Evolutionary conservation across 2,329 filamentous ascomycete genomes (phyloP), one percentile per base, ranked within the genome.

Genomic region (Madurella fahalii): DNA sequence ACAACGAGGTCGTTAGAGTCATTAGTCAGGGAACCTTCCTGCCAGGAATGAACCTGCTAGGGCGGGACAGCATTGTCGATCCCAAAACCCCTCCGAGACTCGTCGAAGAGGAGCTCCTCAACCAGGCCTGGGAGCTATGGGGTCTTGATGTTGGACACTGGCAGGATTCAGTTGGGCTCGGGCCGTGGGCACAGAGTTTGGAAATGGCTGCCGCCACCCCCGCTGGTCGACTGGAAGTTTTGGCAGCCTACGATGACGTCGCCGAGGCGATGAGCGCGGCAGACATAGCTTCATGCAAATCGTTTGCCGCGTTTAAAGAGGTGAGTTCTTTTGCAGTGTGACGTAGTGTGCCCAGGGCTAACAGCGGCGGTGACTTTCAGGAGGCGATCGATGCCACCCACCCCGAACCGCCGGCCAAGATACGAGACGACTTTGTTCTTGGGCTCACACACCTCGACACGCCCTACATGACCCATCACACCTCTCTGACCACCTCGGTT

Each of bases 1-100:
- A 85, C 43, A 86, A 87, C 2, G 78, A 88, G 52, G 80, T 79
- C 9, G 76, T 93, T 41, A 84, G 92, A 20, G 88, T 96, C 11
- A 77, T 93, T 50, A 99, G 94, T 67, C 77, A 89, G 65, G 81
- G 82, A 49, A 95, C 92, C 0, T 96, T 95, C 64, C 73, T 79
- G 32, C 71, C 75, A 9, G 89, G 87, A 15, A 94, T 96, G 87
- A 91, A 90, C 40, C 82, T 85, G 80, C 70, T 91, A 30, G 82
- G 79, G 46, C 81, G 85, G 53, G 87, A 93, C 63, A 69, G 78
- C 2, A 68, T 75, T 15, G 67, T 71, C 41, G 63, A 69, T 4
- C 61, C 68, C 52, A 58, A 56, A 62, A 53, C 66, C 71, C 48
- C 59, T 68, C 45, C 64, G 65, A 37, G 69, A 74, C 20, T 73